phyloP scores from a whole-genome alignment of 305 asterid species.

The Solanum aculeatissimum region DNA sequence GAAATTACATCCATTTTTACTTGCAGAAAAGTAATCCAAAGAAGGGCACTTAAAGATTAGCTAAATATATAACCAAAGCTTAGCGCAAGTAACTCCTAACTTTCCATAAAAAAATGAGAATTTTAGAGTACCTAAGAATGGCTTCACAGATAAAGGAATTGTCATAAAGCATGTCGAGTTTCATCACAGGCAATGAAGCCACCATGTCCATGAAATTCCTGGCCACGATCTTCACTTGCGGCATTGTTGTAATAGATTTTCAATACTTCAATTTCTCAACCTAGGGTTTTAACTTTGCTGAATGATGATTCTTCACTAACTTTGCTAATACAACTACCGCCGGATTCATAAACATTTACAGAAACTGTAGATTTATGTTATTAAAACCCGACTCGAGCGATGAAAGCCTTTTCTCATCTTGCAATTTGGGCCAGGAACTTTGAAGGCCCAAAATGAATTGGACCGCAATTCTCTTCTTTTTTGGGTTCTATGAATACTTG shows the following conservation, averaged over 20 bases:
- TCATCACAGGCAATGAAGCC: constrained; percentile 83
- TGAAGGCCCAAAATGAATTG: background rate
- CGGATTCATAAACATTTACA: background rate
- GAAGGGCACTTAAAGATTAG: background rate
- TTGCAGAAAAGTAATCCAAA: background rate
- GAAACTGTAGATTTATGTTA: background rate
- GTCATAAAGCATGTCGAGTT: constrained; percentile 81
- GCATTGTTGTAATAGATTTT: constrained; percentile 37
- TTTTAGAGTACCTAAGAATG: constrained; percentile 38
- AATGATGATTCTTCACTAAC: background rate
- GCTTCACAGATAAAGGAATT: constrained; percentile 92
- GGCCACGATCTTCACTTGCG: constrained; percentile 85
- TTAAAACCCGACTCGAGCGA: background rate
- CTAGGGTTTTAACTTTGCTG: background rate
- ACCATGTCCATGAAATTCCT: constrained; percentile 98
- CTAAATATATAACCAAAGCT: background rate
- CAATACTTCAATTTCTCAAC: background rate
- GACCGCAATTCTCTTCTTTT: background rate
- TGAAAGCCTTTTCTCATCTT: background rate
- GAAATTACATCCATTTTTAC: background rate
- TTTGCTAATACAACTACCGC: background rate
- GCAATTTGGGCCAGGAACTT: background rate
- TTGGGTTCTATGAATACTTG: too few species aligned
- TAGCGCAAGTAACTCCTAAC: background rate
- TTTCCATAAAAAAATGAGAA: background rate